A percentile compares a stretch with the other conserved stretches of the same genome.
These are phyloP conservation scores for Wickerhamomyces silvicola DNA, from an alignment of 805 yeast genomes.

Conservation along the genomic window DNA sequence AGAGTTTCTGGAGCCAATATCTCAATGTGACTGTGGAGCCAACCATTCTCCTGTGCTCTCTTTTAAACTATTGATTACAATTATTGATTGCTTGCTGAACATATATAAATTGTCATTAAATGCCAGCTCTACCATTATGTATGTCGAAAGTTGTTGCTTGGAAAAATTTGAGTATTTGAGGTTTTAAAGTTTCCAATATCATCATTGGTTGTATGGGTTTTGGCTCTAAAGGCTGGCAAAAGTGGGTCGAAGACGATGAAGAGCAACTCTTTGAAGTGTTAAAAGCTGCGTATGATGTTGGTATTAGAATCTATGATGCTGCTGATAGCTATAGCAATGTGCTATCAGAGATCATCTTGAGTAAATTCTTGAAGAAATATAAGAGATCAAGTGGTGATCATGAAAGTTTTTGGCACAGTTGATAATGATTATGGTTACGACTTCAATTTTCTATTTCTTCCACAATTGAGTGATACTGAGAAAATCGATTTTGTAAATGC, in stretches of 20 bases:
- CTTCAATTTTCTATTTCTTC: no score
- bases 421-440: constrained; percentile 8
- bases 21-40: no score
- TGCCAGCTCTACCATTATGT: no score
- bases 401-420: constrained; percentile 28
- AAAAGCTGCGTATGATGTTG: constrained; percentile 38
- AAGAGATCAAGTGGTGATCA: constrained; percentile 45
- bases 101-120: no score
- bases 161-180: constrained; percentile 33
- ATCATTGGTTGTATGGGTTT: constrained; percentile 49
- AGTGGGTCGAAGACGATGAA: constrained; percentile 41
- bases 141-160: constrained; percentile 7
- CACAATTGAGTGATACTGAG: no score
- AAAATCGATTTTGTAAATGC: constrained; percentile 17
- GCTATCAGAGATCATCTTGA: constrained; percentile 38
- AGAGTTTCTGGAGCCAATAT: no score
- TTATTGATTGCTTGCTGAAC: no score
- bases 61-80: no score
- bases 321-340: constrained; percentile 45
- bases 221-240: constrained; percentile 29
- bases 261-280: constrained; percentile 36
- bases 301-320: constrained; percentile 44
- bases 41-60: no score
- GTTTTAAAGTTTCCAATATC: constrained; percentile 40
- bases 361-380: constrained; percentile 45